A percentile compares a stretch with the other conserved stretches of the same genome.
phyloP scores from a whole-genome alignment of 2,329 filamentous ascomycete genomes.

The Pseudogymnoascus sp. region DNA sequence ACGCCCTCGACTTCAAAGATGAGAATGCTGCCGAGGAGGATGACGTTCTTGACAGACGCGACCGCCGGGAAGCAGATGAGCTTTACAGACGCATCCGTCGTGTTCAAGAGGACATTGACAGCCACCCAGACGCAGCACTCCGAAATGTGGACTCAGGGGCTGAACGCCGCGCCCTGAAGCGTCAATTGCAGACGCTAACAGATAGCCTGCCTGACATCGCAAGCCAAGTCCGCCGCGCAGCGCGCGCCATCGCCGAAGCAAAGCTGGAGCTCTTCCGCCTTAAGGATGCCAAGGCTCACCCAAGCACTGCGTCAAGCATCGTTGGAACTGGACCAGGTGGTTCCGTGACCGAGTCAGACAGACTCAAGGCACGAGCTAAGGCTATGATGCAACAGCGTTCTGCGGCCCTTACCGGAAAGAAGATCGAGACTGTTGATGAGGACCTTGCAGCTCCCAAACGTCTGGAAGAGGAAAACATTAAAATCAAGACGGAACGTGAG shows the following conservation, averaged over 20 bases:
- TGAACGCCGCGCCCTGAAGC: conserved; percentile 76
- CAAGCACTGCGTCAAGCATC: conserved; percentile 70
- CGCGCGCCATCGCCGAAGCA: conserved; percentile 88
- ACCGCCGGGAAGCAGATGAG: conserved; percentile 87
- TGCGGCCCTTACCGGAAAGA: conserved; percentile 82
- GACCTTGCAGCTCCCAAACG: conserved; percentile 75
- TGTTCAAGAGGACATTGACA: conserved; percentile 90
- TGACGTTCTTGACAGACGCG: conserved; percentile 81
- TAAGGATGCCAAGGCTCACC: conserved; percentile 87
- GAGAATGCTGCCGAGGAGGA: conserved; percentile 87
- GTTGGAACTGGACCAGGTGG: conserved; percentile 92
- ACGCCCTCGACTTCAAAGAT: conserved; percentile 94
- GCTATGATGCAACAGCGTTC: conserved; percentile 99
- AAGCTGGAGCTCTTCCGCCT: conserved; percentile 88
- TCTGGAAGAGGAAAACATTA: conserved; percentile 80
- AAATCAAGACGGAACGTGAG: conserved; percentile 77
- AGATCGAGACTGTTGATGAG: conserved; percentile 61
- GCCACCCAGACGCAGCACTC: conserved; percentile 71
- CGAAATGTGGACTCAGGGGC: conserved; percentile 75
- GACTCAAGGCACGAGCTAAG: conserved; percentile 88
- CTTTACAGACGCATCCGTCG: conserved; percentile 87
- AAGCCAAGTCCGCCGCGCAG: conserved; percentile 82
- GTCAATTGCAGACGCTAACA: conserved; percentile 80
- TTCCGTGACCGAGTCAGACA: conserved; percentile 82
- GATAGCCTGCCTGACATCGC: conserved; percentile 89